Evolutionary conservation across 441 rosid species (phyloP).

Genomic region (Croton setiger): DNA sequence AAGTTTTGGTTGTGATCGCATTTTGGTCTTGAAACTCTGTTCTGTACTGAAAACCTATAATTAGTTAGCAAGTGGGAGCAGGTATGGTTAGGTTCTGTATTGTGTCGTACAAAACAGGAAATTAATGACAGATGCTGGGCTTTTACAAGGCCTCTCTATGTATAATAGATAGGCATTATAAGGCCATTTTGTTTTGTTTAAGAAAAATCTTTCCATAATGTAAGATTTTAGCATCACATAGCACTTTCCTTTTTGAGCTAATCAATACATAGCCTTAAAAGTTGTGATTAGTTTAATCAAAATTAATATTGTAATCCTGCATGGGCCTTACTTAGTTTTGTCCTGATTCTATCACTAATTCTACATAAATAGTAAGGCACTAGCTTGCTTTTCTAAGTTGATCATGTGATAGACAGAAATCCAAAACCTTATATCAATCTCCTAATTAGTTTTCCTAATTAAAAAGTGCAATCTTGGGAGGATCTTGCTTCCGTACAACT

Average conservation of each 20-base stretch:
- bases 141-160: not conserved
- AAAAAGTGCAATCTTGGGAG: conserved; percentile 11
- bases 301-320: conserved; percentile 13
- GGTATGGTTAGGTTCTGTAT: not conserved
- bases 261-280: conserved; percentile 19
- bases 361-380: not conserved
- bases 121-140: not conserved
- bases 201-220: conserved; percentile 7
- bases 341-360: conserved; percentile 21
- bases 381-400: conserved; percentile 17
- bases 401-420: conserved; percentile 28
- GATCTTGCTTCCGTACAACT: conserved; percentile 12
- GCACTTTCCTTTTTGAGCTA: conserved; percentile 9
- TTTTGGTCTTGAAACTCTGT: not conserved
- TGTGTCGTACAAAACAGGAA: not conserved
- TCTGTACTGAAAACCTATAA: not conserved
- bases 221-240: not conserved
- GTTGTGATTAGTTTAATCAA: conserved; percentile 19
- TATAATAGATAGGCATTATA: not conserved
- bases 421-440: not conserved
- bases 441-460: conserved; percentile 8
- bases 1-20: not conserved
- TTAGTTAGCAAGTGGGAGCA: not conserved
- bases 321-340: conserved; percentile 12
- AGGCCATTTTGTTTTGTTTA: not conserved